phyloP scores from a whole-genome alignment of 495 filamentous ascomycete genomes.

The Penicillium atrosanguineum region DNA sequence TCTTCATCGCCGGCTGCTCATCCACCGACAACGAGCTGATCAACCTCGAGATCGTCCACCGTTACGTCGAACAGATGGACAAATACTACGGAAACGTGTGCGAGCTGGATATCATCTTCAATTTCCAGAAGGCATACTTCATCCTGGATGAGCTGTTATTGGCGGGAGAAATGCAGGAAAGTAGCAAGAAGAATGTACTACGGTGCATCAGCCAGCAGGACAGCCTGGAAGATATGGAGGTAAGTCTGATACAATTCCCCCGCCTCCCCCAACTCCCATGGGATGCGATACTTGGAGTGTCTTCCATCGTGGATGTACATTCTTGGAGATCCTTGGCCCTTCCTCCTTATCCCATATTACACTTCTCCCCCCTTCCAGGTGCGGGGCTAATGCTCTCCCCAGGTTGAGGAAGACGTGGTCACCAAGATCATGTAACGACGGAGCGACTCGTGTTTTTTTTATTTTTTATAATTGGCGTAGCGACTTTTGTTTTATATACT shows the following conservation, averaged over 20 bases:
- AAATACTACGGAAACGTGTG: slow-evolving; percentile 99
- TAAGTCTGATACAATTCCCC: slow-evolving; percentile 48
- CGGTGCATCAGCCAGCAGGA: slow-evolving; percentile 93
- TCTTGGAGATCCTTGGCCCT: neutral
- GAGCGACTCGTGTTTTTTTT: slow-evolving; percentile 13
- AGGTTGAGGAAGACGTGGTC: slow-evolving; percentile 92
- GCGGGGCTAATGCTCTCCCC: slow-evolving; percentile 58
- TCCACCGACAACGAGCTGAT: slow-evolving; percentile 97
- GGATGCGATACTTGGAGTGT: neutral
- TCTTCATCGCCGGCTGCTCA: slow-evolving; percentile 96
- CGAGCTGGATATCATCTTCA: slow-evolving; percentile 99
- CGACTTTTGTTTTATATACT: slow-evolving; percentile 30
- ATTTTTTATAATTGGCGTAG: slow-evolving; percentile 21
- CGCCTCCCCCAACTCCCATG: neutral
- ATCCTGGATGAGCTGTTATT: slow-evolving; percentile 95
- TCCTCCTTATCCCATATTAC: neutral
- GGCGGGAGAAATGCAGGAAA: slow-evolving; percentile 97
- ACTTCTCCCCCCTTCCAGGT: slow-evolving; percentile 7
- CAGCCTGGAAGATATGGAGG: slow-evolving; percentile 96
- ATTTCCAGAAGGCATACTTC: slow-evolving; percentile 99
- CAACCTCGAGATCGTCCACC: slow-evolving; percentile 96
- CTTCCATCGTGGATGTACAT: neutral
- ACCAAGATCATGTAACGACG: slow-evolving; percentile 85
- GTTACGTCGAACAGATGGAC: slow-evolving; percentile 99
- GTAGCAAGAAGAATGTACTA: slow-evolving; percentile 97